Evolutionary conservation across 345 rosid species (phyloP).

Genomic region (sweet orange (Citrus sinensis)): DVS_A1.0 CM039163.1:367001-367500

Average conservation of each 20-base stretch:
- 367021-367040: neutral
- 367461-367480: neutral
- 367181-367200: neutral
- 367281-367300: neutral
- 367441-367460: neutral
- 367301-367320: neutral
- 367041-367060: neutral
- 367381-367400: neutral
- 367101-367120: neutral
- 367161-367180: neutral
- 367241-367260: neutral
- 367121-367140: neutral
- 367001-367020: neutral
- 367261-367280: neutral
- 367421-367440: neutral
- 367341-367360: neutral
- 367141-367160: neutral
- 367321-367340: neutral
- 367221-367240: neutral
- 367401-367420: neutral
- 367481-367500: neutral
- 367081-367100: too few relatives aligned
- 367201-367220: neutral
- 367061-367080: neutral
- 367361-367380: neutral